These are phyloP conservation scores for Coemansia sp. DNA, from an alignment of 192 early-diverging fungal genomes.

Conservation along the genomic window DNA sequence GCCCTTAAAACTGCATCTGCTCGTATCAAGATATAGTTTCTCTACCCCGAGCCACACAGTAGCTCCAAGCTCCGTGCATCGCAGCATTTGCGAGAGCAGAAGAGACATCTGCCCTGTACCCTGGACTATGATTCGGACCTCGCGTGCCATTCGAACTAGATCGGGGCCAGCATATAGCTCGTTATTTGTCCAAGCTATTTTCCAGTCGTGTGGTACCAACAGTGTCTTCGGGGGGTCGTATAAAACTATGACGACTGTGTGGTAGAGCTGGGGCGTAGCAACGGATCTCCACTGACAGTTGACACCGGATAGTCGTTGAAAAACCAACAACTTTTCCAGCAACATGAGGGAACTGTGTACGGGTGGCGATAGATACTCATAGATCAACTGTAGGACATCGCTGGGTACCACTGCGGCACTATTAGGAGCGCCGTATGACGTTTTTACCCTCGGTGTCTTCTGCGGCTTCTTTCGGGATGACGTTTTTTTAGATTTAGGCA, in stretches of 20 bases:
- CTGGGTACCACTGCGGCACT: background rate
- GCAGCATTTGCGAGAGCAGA: background rate
- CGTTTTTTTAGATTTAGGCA: background rate
- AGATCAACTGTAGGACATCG: background rate
- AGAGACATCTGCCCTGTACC: background rate
- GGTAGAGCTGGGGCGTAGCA: background rate
- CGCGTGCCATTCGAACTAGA: background rate
- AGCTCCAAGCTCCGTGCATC: background rate
- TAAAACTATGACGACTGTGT: background rate
- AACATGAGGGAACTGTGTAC: background rate
- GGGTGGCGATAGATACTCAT: background rate
- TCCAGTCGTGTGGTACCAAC: background rate
- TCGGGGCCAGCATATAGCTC: background rate
- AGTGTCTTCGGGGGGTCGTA: background rate
- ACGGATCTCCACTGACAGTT: background rate
- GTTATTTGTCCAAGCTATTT: background rate
- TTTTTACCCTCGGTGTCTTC: background rate
- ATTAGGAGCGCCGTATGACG: background rate
- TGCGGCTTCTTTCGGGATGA: background rate
- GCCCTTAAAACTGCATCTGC: background rate
- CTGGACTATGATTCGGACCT: background rate
- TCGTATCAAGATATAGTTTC: background rate
- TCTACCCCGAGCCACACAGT: conserved; percentile 2
- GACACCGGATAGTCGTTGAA: background rate
- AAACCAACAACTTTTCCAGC: background rate